Base-by-base conservation (phyloP, 306 rosid species). In the Pyrus betulifolia region DNA sequence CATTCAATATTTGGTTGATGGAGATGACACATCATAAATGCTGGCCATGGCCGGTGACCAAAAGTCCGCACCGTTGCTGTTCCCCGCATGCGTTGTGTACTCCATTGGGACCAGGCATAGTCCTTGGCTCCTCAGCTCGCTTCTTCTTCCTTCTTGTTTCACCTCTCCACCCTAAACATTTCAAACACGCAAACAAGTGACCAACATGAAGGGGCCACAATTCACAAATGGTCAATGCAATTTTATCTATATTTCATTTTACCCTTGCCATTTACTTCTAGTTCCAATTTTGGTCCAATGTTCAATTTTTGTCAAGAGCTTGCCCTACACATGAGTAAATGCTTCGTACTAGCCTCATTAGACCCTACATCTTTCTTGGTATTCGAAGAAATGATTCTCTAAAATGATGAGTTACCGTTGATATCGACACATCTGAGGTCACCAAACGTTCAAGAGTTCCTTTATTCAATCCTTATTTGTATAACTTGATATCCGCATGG, bases 1-100 rank as follows among this genome's bases (percentile, higher is more conserved):
- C 33, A 14, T 27, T 73, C 57, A 23, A 25, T 73, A 59, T 25
- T 79, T 84, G 65, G 73, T 52, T 4, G 57, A 13, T 15, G 55
- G 55, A 21, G 84, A 73, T 21, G 90, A 51, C 28, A 52, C 45
- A 22, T 31, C 10, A 5, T 84, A 60, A 78, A 63, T 81, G 71
- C 67, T 85, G 57, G 70, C 86, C 90, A 85, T 78, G 3, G 86
- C 80, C 12, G 97, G 88, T 45, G 96, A 90, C 98, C 98, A 95
- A 76, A 88, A 90, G 87, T 95, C 98, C 60, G 98, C 97, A 61
- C 96, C 96, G 25, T 92, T 95, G 88, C 65, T 82, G 52, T 85
- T 70, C 0, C 85, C 90, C 84, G 90, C 89, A 82, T 92, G 91
- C 63, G 79, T 49, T 78, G 93, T 92, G 82, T 78, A 86, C 21